These are phyloP conservation scores for Fistulinella prunicolor DNA, from an alignment of 768 basidiomycete genomes.

Conservation along the genomic window DNA sequence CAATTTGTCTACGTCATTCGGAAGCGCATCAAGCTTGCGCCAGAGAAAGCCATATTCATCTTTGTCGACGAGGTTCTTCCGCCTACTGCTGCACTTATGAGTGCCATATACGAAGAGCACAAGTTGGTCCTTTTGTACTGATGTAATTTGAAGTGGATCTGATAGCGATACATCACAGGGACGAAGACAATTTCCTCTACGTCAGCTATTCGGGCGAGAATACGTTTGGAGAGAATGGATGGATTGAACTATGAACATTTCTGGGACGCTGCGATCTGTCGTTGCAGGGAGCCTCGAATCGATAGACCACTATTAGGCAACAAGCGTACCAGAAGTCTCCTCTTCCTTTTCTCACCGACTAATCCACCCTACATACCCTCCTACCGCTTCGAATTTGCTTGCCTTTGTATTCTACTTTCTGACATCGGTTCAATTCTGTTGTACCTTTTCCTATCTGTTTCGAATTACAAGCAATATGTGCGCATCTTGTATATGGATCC, in stretches of 20 bases:
- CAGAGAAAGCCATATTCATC: constrained; percentile 99
- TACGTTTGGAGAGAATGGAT: constrained; percentile 66
- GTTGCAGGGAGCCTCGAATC: constrained; percentile 17
- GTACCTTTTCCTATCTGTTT: constrained; percentile 7
- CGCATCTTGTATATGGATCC: constrained; percentile 18
- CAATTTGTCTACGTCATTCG: constrained; percentile 99
- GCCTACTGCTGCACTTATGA: constrained; percentile 97
- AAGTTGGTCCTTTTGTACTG: constrained; percentile 59
- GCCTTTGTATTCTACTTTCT: constrained; percentile 29
- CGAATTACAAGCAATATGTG: constrained; percentile 15
- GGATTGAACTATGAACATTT: constrained; percentile 32
- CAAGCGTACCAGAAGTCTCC: constrained; percentile 21
- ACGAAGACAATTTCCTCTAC: constrained; percentile 98
- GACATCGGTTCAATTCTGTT: constrained; percentile 6
- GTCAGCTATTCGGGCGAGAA: constrained; percentile 99
- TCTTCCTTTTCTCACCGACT: constrained; percentile 8
- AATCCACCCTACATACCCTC: constrained; percentile 29
- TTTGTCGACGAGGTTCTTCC: constrained; percentile 99
- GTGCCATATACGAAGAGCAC: constrained; percentile 98
- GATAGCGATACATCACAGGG: constrained; percentile 50
- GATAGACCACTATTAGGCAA: constrained; percentile 30
- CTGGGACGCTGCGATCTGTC: constrained; percentile 18
- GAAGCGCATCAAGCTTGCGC: constrained; percentile 99
- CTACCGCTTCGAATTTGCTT: constrained; percentile 18
- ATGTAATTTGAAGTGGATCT: constrained; percentile 18